These are phyloP conservation scores for Trifolium pratense DNA, from an alignment of 306 rosid genomes.

Conservation along the genomic window DNA sequence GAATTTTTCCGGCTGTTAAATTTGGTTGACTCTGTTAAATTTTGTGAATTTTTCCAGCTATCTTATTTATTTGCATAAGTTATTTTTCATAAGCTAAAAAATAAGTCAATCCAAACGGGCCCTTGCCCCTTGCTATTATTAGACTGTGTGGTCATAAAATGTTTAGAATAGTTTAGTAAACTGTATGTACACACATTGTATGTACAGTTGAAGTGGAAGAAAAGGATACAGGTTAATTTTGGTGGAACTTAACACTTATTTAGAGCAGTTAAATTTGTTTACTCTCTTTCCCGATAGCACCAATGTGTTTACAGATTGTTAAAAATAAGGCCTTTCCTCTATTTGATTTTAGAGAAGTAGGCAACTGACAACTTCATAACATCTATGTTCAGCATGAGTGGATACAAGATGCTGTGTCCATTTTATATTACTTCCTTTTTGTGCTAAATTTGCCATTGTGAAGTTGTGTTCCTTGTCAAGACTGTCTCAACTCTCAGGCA, in stretches of 20 bases:
- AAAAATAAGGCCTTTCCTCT: not conserved
- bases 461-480: not conserved
- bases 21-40: not conserved
- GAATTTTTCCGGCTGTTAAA: not conserved
- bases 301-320: not conserved
- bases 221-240: not conserved
- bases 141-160: not conserved
- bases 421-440: not conserved
- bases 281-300: not conserved
- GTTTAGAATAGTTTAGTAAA: not conserved
- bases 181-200: not conserved
- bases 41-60: not conserved
- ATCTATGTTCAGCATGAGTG: not conserved
- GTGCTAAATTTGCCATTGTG: not conserved
- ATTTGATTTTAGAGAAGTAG: not conserved
- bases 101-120: not conserved
- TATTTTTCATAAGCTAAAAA: not conserved
- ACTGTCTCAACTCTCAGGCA: not conserved
- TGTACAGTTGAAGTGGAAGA: not conserved
- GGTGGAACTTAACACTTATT: not conserved
- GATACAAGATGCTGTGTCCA: not conserved
- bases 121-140: not conserved
- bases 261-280: not conserved
- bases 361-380: not conserved
- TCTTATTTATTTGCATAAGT: not conserved